These are phyloP conservation scores for Parsonsia alboflavescens DNA, from an alignment of 257 asterid species.

Conservation along the genomic window DNA sequence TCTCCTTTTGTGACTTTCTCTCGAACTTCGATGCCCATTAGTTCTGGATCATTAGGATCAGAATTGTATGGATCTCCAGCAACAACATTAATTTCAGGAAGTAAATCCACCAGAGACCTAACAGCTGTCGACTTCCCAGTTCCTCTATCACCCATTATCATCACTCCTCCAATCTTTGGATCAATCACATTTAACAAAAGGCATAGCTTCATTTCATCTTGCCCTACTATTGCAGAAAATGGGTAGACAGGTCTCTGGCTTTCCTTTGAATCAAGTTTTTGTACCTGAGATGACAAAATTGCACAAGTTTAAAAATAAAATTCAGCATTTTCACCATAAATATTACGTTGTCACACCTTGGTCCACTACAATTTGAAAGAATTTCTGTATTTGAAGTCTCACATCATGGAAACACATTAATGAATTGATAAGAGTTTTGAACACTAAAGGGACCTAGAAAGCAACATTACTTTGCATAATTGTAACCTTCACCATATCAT, in stretches of 20 bases:
- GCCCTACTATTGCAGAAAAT: conserved; percentile 96
- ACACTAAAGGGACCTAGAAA: neutral
- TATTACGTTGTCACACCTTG: neutral
- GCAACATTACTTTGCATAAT: neutral
- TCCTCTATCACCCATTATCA: conserved; percentile 98
- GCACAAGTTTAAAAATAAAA: conserved; percentile 1
- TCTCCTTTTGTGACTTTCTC: conserved; percentile 55
- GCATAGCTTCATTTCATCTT: conserved; percentile 94
- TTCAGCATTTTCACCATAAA: neutral
- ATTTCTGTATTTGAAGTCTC: neutral
- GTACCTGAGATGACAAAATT: conserved; percentile 31
- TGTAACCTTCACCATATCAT: neutral
- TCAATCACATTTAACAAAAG: conserved; percentile 81
- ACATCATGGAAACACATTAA: neutral
- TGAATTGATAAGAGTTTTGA: neutral
- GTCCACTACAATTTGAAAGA: neutral
- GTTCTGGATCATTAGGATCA: conserved; percentile 87
- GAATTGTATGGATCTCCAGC: conserved; percentile 86
- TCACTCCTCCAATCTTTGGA: conserved; percentile 96
- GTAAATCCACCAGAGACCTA: conserved; percentile 77
- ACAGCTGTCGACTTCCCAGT: conserved; percentile 94
- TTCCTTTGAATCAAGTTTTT: conserved; percentile 53
- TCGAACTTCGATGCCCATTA: conserved; percentile 73
- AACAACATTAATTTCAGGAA: conserved; percentile 75
- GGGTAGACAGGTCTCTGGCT: conserved; percentile 92